Evolutionary conservation across 192 early-diverging fungal species (phyloP), one percentile per base, ranked within the genome.

Genomic region (Radiomyces spectabilis): DNA sequence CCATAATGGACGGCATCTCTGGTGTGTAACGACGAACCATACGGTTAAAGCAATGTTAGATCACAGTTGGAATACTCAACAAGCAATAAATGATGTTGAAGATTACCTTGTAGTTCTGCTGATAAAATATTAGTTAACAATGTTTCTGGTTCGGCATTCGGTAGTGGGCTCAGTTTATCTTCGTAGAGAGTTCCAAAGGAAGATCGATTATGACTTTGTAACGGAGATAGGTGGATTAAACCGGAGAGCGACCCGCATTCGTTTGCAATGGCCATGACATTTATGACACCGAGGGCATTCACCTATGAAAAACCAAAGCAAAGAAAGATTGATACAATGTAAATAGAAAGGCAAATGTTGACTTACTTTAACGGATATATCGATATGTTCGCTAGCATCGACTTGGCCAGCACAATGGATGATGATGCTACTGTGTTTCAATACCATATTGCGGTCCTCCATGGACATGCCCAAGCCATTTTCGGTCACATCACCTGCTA

Each of bases 321-420:
- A 44, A 5, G 24, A 48, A 48, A 48, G 21, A 16, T 24, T 37
- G 2, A 19, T 3, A 32, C 1, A 24, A 7, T 35, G 13, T 45
- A 33, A n/a, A 33, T 10, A 54, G 18, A 42, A 5, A 26, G 8
- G 18, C 2, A 37, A 40, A 27, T 15, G 25, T 4, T 3, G 7
- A 32, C 16, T 58, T 66, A 78, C 76, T 69, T 75, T 68, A 9
- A 75, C 51, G 7, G 76, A 52, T 34, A 63, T 63, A 51, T 74
- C 68, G 16, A 78, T 32, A 6, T 63, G 59, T 16, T 75, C 76
- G 25, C 69, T 66, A 37, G 65, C 64, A 35, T 71, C 71, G 12
- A 70, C 58, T n/a, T 64, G 70, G 8, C 64, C 76, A 29, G 72
- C 76, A 44, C 76, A 73, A 19, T 78, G 68, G 15, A 78, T 63